A percentile compares a stretch with the other conserved stretches of the same genome.
Conservation (phyloP, 1,139 yeast genomes). For the Candida sp. region DNA sequence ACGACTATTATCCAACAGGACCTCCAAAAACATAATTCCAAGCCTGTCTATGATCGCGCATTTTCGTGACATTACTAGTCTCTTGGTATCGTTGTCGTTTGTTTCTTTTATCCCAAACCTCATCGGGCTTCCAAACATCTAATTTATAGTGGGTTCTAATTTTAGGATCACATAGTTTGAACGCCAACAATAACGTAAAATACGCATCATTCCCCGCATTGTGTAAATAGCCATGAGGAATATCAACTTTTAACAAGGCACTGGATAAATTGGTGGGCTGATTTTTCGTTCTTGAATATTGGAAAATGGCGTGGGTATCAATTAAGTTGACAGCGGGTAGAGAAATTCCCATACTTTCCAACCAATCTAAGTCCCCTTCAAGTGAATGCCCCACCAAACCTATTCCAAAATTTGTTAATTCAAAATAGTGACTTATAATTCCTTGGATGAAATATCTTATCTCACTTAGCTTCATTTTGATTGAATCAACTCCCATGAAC, state of each 20-base stretch:
- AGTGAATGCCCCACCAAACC: slow-evolving; percentile 69
- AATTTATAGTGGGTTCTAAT: slow-evolving; percentile 27
- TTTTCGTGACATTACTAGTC: too few relatives aligned
- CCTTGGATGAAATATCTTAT: slow-evolving; percentile 37
- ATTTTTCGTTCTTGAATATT: slow-evolving; percentile 20
- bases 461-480: slow-evolving; percentile 33
- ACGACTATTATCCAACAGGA: too few relatives aligned
- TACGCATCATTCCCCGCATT: slow-evolving; percentile 86
- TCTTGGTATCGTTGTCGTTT: neutral
- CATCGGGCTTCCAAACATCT: slow-evolving; percentile 17
- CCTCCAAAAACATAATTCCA: neutral
- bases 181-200: slow-evolving; percentile 54
- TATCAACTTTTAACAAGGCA: slow-evolving; percentile 45
- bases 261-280: slow-evolving; percentile 48
- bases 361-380: slow-evolving; percentile 59
- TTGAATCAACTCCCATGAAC: slow-evolving; percentile 55
- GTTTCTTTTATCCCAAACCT: neutral
- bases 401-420: slow-evolving; percentile 12
- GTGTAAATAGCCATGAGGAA: slow-evolving; percentile 66
- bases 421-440: slow-evolving; percentile 37
- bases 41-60: too few relatives aligned
- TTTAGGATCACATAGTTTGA: slow-evolving; percentile 53
- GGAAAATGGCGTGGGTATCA: slow-evolving; percentile 56
- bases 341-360: slow-evolving; percentile 42
- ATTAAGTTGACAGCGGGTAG: slow-evolving; percentile 34